phyloP scores from a whole-genome alignment of 805 yeast genomes.

The Monosporozyma servazzii region DNA sequence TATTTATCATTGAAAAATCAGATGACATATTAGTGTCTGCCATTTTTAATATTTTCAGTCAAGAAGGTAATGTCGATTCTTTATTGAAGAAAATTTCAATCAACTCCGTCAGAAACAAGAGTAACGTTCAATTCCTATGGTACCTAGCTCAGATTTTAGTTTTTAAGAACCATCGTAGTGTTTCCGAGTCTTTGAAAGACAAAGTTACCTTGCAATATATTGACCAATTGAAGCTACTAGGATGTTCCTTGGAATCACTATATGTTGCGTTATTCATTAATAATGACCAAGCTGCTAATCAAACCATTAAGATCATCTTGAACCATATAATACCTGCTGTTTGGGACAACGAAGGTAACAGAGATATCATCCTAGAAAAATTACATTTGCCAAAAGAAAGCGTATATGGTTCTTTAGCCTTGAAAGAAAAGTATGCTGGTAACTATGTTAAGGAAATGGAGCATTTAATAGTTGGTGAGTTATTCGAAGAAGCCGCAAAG shows the following conservation, averaged over 20 bases:
- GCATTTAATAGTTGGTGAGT: conserved; percentile 51
- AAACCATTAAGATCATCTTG: conserved; percentile 30
- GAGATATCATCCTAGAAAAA: conserved; percentile 24
- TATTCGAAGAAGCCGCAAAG: conserved; percentile 55
- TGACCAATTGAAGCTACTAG: conserved; percentile 39
- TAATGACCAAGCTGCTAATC: conserved; percentile 38
- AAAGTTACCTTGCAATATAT: conserved; percentile 37
- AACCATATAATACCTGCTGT: conserved; percentile 20
- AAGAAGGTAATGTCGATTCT: conserved; percentile 4
- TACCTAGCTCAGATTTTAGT: conserved; percentile 38
- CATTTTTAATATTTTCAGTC: conserved; percentile 15
- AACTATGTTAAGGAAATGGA: conserved; percentile 52
- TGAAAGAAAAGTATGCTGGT: conserved; percentile 39
- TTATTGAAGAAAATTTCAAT: conserved; percentile 6
- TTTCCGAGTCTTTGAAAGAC: conserved; percentile 30
- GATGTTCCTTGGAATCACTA: conserved; percentile 49
- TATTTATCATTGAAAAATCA: conserved; percentile 3
- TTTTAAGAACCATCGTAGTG: conserved; percentile 19
- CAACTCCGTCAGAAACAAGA: conserved; percentile 3
- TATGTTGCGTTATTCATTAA: conserved; percentile 52
- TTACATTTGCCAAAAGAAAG: conserved; percentile 42
- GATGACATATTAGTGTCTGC: conserved; percentile 7
- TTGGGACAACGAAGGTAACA: background rate
- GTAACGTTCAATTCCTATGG: conserved; percentile 42
- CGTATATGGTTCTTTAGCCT: conserved; percentile 53